Evolutionary conservation across 2,329 filamentous ascomycete species (phyloP).

Genomic region (Exophiala alcalophila): DNA sequence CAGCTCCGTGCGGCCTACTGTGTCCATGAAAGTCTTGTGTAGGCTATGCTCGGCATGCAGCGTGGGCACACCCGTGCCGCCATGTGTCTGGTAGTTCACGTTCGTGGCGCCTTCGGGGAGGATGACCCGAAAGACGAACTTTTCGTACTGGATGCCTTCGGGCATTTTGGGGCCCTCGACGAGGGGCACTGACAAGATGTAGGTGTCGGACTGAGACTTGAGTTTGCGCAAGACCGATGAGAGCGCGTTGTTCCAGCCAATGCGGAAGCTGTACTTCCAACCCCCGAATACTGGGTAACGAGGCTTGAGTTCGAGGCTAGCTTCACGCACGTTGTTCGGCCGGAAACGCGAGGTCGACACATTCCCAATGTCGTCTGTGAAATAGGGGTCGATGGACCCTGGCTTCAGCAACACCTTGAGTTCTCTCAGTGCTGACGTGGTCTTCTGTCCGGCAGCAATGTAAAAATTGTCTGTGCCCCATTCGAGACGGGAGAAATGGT

Average conservation of each 20-base stretch:
- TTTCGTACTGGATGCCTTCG: constrained; percentile 83
- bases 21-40: constrained; percentile 93
- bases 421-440: constrained; percentile 74
- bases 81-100: constrained; percentile 64
- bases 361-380: constrained; percentile 93
- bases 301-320: constrained; percentile 85
- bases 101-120: constrained; percentile 83
- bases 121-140: constrained; percentile 75
- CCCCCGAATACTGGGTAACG: constrained; percentile 95
- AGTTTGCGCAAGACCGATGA: constrained; percentile 68
- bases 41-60: constrained; percentile 58
- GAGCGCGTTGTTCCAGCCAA: constrained; percentile 91
- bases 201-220: constrained; percentile 61
- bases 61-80: constrained; percentile 73
- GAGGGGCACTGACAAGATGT: constrained; percentile 86
- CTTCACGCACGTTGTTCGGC: constrained; percentile 60
- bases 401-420: constrained; percentile 74
- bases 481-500: constrained; percentile 71
- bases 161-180: constrained; percentile 82
- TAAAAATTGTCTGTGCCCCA: constrained; percentile 73
- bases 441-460: constrained; percentile 53
- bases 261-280: constrained; percentile 96
- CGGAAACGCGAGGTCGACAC: constrained; percentile 91
- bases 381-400: constrained; percentile 85
- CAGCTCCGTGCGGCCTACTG: constrained; percentile 78